Base-by-base conservation (phyloP, 2,329 filamentous ascomycete species). In the Didymella arachidicola region DNA sequence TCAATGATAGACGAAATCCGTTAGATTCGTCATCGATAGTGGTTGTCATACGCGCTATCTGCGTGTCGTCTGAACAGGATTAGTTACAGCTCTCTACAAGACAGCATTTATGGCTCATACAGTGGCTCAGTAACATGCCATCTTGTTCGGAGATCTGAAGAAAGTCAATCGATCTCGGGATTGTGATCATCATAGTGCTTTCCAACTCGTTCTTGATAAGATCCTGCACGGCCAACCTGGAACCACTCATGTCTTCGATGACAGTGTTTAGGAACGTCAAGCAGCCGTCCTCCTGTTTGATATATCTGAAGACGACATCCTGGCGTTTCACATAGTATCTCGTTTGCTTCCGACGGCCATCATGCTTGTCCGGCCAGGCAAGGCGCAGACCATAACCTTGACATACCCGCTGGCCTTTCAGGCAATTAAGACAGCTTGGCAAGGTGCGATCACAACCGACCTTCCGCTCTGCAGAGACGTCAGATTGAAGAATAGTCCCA, bases 291-390 rank as follows among this genome's bases (percentile, higher is more conserved):
- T 45, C 26, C 5, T 34, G 25, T 16, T 39, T 27, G 6, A 59
- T 18, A 7, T 59, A 53, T 12, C 14, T 59, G 4, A 32, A 4
- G 16, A 41, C 11, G 11, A 44, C 11, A 2, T 34, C 19, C 5
- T 45, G 50, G 4, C 49, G 10, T 18, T 29, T 41, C 19, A 53
- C 39, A 57, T 77, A 73, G 41, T 77, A 79, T 41, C 67, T 66
- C 56, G 72, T 72, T 52, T 73, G 70, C 60, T 75, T 75, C 42
- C 80, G 77, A 39, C 80, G 72, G 10, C 81, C 80, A 59, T 82
- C 80, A n/a, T 75, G 72, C 53, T 78, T 78, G 60, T 82, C 80
- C 8, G 81, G 80, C 81, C 81, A 83, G 6, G 78, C 73, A 4
- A 83, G 77, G 39, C 80, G 79, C 38, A 82, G 67, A 4, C 76